These are phyloP conservation scores for Salix exigua DNA, from an alignment of 345 rosid genomes.

Conservation along the genomic window DNA sequence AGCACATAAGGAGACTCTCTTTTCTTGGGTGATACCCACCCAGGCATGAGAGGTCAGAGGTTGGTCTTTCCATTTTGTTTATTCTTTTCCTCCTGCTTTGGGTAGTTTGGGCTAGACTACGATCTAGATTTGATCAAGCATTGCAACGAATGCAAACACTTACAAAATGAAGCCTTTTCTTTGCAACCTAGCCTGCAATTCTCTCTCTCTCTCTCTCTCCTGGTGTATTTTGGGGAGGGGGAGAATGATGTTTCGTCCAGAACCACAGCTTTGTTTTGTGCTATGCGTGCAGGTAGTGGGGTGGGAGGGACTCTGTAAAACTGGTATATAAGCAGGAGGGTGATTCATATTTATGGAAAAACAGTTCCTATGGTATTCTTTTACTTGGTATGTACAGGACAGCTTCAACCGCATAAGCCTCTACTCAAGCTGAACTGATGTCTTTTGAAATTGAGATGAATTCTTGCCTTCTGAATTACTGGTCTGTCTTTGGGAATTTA, in stretches of 20 bases:
- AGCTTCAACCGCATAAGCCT: background rate
- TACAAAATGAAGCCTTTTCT: background rate
- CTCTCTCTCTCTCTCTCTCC: background rate
- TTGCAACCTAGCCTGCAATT: background rate
- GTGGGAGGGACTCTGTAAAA: background rate
- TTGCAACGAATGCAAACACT: background rate
- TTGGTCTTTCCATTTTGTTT: background rate
- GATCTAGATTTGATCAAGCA: background rate
- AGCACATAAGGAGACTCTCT: background rate
- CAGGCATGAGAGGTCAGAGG: background rate
- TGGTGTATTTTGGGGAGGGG: background rate
- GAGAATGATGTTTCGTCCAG: background rate
- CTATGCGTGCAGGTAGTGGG: background rate
- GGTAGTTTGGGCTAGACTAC: background rate
- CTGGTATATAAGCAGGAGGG: background rate
- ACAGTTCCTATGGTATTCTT: background rate
- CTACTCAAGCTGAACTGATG: constrained; percentile 3
- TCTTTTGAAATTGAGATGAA: constrained; percentile 6
- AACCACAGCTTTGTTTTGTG: background rate
- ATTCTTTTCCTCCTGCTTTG: background rate
- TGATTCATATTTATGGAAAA: background rate
- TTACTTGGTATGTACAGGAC: background rate
- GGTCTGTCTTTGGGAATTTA: constrained; percentile 4
- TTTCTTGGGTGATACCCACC: background rate
- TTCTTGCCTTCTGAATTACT: background rate